Percentiles rank a stretch among this genome's conserved stretches.
Evolutionary conservation across 2,329 filamentous ascomycete species (phyloP).

Genomic region (Aurifilum marmelostoma): DNA sequence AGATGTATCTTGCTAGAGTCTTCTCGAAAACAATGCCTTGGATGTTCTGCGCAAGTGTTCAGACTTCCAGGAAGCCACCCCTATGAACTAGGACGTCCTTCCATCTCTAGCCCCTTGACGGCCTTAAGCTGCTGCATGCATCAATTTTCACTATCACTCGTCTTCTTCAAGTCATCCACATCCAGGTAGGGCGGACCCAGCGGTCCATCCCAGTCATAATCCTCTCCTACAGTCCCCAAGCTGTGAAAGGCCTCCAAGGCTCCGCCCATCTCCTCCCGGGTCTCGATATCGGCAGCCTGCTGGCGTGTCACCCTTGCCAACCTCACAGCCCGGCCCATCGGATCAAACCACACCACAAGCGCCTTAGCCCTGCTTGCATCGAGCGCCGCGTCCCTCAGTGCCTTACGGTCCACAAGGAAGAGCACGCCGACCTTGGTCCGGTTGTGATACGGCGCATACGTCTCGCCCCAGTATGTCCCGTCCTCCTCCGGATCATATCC

Average conservation of each 20-base stretch:
- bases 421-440: not conserved
- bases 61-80: too few relatives aligned
- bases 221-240: not conserved
- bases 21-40: too few relatives aligned
- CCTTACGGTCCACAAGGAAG: not conserved
- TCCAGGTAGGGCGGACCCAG: not conserved
- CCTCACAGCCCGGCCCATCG: not conserved
- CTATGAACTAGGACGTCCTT: too few relatives aligned
- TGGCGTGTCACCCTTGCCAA: not conserved
- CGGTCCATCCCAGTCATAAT: not conserved
- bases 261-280: not conserved
- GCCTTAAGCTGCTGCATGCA: too few relatives aligned
- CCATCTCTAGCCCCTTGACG: too few relatives aligned
- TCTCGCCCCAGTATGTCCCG: not conserved
- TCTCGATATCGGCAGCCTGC: not conserved
- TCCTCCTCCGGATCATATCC: not conserved
- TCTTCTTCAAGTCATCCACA: not conserved
- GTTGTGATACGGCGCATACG: not conserved
- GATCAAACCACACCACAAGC: conserved; percentile 1
- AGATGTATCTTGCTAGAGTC: too few relatives aligned
- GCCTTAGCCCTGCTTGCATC: not conserved
- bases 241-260: not conserved
- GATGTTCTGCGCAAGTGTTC: too few relatives aligned
- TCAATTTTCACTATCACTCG: not conserved
- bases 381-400: not conserved